A percentile compares a stretch with the other conserved stretches of the same genome.
These are phyloP conservation scores for Stropharia rugosoannulata DNA, from an alignment of 768 basidiomycete species.

Conservation along the genomic window DNA sequence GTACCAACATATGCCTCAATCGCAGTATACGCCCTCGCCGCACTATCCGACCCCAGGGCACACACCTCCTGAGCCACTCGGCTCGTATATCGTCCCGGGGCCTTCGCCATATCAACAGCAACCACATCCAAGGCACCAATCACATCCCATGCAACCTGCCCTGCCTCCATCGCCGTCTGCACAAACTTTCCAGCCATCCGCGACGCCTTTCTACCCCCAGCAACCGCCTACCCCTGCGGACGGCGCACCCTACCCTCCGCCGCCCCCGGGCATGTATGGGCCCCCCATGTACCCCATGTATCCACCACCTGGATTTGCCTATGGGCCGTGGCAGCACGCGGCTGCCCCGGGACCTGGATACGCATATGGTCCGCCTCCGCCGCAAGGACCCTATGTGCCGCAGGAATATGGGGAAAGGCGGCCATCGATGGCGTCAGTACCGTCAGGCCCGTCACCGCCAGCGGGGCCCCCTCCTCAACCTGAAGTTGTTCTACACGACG, in stretches of 20 bases:
- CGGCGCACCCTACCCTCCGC: neutral
- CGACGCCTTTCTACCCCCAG: constrained; percentile 10
- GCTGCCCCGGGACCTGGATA: neutral
- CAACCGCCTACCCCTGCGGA: neutral
- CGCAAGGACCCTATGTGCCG: neutral
- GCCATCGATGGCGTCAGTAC: neutral
- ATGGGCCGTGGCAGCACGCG: neutral
- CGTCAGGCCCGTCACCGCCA: neutral
- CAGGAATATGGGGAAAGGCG: neutral
- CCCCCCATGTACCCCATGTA: constrained; percentile 2
- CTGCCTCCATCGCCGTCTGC: neutral
- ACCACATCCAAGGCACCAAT: neutral
- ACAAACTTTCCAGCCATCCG: constrained; percentile 8
- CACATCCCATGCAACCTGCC: neutral
- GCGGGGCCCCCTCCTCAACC: neutral
- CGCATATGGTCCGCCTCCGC: neutral
- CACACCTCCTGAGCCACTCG: neutral
- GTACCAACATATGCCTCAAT: neutral
- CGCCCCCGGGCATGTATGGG: neutral
- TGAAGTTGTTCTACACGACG: neutral
- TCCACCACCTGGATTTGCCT: neutral
- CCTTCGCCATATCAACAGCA: neutral
- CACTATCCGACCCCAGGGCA: neutral
- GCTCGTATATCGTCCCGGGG: too few relatives aligned
- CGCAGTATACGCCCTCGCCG: neutral